Evolutionary conservation across 208 protist genomes (phyloP).

Genomic region (Endotrypanum monterogeii): DNA sequence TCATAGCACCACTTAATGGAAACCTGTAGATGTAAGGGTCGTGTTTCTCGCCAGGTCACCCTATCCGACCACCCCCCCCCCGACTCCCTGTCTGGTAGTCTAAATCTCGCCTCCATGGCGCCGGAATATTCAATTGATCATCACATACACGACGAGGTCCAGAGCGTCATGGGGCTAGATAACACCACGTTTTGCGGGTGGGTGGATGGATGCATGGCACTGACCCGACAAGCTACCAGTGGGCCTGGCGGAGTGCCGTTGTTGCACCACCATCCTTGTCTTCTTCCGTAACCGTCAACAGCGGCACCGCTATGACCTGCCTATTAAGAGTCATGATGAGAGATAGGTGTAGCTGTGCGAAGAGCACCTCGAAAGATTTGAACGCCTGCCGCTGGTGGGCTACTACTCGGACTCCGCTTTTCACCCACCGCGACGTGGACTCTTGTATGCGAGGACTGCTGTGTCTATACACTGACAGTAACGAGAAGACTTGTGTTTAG

Average conservation of each 20-base stretch:
- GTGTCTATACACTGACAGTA: no score
- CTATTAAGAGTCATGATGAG: neutral
- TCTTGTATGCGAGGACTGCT: constrained; percentile 19
- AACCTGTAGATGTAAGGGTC: neutral
- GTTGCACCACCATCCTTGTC: constrained; percentile 37
- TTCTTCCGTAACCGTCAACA: constrained; percentile 40
- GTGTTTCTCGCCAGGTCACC: constrained; percentile 26
- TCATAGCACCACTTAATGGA: neutral
- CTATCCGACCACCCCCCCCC: constrained; percentile 29
- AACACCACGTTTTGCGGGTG: constrained; percentile 24
- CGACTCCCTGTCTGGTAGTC: constrained; percentile 11
- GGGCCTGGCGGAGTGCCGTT: constrained; percentile 29
- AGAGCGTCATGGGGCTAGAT: neutral
- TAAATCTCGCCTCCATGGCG: neutral
- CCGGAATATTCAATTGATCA: neutral
- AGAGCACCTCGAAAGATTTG: neutral
- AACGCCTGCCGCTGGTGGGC: constrained; percentile 36
- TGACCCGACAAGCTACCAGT: constrained; percentile 28
- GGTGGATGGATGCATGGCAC: constrained; percentile 24
- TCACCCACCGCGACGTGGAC: neutral
- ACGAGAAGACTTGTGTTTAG: no score
- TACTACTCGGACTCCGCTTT: constrained; percentile 30
- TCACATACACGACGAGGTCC: neutral
- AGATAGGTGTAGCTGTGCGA: neutral
- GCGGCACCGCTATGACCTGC: neutral